Evolutionary conservation across 2,329 filamentous ascomycete species (phyloP).

Genomic region (Diplodia sapinea): DNA sequence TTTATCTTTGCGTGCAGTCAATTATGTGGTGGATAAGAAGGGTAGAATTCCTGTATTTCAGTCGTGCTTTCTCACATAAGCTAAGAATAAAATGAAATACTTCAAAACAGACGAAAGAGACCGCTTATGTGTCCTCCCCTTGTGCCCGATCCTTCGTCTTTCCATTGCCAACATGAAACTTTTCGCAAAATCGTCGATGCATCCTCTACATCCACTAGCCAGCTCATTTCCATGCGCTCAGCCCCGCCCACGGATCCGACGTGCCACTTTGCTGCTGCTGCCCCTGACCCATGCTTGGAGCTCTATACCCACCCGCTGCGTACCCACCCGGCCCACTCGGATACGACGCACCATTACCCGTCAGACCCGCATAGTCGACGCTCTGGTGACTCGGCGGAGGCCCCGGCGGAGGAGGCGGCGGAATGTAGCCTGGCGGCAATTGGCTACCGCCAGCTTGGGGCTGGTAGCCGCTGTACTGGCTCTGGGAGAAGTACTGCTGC

Average conservation of each 20-base stretch:
- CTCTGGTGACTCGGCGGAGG: constrained; percentile 61
- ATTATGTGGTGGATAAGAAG: background rate
- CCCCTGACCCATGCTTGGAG: constrained; percentile 46
- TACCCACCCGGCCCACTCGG: constrained; percentile 62
- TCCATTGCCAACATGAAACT: background rate
- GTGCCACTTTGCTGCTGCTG: constrained; percentile 43
- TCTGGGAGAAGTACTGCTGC: constrained; percentile 61
- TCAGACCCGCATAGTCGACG: constrained; percentile 54
- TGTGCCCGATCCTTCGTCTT: background rate
- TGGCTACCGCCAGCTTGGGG: constrained; percentile 63
- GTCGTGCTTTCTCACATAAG: background rate
- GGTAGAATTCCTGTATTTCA: background rate
- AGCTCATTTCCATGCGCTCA: constrained; percentile 68
- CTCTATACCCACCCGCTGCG: constrained; percentile 43
- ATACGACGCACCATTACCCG: constrained; percentile 41
- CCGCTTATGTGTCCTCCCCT: background rate
- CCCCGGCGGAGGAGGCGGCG: constrained; percentile 70
- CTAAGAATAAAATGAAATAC: background rate
- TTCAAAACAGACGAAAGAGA: background rate
- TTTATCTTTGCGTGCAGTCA: too few relatives aligned
- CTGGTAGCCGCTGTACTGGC: constrained; percentile 43
- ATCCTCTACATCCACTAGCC: background rate
- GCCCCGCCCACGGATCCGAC: constrained; percentile 71
- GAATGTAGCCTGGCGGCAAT: constrained; percentile 68
- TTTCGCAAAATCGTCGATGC: background rate